Percentiles rank a stretch among this genome's conserved stretches.
Evolutionary conservation across 371 early-diverging fungal genomes (phyloP).

Genomic region (Nematocida minor): DNA sequence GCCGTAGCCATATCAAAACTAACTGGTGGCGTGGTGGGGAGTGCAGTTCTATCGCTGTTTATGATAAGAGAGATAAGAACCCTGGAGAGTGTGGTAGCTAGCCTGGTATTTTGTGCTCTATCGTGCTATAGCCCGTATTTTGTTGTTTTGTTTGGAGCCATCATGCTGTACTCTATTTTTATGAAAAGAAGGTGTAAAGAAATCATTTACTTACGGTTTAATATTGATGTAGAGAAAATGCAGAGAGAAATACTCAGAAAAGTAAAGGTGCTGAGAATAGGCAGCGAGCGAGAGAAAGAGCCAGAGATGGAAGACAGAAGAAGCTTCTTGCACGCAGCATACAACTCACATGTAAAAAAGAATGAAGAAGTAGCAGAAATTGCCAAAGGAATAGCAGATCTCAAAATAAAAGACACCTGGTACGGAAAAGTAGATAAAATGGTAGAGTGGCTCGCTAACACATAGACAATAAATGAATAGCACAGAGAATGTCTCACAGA

Average conservation of each 20-base stretch:
- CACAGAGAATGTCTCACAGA: too few species aligned
- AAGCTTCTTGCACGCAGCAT: slow-evolving; percentile 12
- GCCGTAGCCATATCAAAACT: neutral
- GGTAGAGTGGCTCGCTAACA: slow-evolving; percentile 6
- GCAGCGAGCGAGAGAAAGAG: neutral
- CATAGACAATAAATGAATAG: neutral
- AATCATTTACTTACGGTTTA: neutral
- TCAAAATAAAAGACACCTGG: neutral
- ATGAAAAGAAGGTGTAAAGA: neutral
- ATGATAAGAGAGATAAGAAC: neutral
- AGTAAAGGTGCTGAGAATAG: slow-evolving; percentile 3
- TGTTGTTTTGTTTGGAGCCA: neutral
- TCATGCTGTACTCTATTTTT: neutral
- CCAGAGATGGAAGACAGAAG: neutral
- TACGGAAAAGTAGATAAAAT: neutral
- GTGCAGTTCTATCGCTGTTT: neutral
- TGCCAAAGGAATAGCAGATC: neutral
- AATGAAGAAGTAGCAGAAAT: slow-evolving; percentile 9
- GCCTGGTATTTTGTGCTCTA: neutral
- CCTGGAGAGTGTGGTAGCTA: neutral
- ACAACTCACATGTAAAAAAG: neutral
- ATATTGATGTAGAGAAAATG: slow-evolving; percentile 3
- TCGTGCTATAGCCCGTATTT: neutral
- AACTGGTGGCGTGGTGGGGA: neutral
- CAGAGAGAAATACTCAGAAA: neutral